phyloP scores from a whole-genome alignment of 2,329 filamentous ascomycete genomes.

The Lecanicillium sp. region DNA sequence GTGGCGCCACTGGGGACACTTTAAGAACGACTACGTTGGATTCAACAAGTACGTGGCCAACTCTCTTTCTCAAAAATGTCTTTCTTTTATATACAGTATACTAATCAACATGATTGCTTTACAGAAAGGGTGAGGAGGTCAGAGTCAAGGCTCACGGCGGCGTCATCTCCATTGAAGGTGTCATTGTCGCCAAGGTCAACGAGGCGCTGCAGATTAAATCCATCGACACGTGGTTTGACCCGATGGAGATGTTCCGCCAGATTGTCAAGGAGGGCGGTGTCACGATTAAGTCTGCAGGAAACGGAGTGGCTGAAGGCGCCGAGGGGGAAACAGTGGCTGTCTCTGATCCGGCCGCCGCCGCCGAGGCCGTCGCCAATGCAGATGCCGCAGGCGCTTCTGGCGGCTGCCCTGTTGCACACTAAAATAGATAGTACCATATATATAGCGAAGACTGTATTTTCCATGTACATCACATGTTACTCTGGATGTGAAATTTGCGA shows the following conservation, averaged over 20 bases:
- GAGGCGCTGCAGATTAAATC: constrained; percentile 49
- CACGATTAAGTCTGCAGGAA: too few species aligned
- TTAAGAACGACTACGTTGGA: constrained; percentile 60
- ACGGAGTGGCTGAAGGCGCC: too few species aligned
- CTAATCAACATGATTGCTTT: constrained; percentile 2
- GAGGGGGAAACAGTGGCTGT: too few species aligned
- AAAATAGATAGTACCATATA: too few species aligned
- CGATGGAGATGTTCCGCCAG: constrained; percentile 59
- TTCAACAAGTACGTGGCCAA: constrained; percentile 48
- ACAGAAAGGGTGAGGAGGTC: constrained; percentile 54
- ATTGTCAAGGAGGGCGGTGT: constrained; percentile 26
- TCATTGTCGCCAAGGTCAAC: constrained; percentile 55
- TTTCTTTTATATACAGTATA: not conserved
- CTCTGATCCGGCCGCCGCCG: too few species aligned
- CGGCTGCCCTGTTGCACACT: too few species aligned
- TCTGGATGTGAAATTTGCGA: too few species aligned
- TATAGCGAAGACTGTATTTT: too few species aligned
- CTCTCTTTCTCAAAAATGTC: not conserved
- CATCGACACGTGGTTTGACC: constrained; percentile 59
- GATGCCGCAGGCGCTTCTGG: too few species aligned
- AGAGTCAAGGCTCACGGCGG: constrained; percentile 53
- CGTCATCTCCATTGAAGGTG: constrained; percentile 54
- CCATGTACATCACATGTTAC: too few species aligned
- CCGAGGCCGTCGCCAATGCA: too few species aligned
- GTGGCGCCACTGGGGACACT: constrained; percentile 62